These are phyloP conservation scores for Flaveria floridana DNA, from an alignment of 140 eudicot genomes.

Conservation along the genomic window DNA sequence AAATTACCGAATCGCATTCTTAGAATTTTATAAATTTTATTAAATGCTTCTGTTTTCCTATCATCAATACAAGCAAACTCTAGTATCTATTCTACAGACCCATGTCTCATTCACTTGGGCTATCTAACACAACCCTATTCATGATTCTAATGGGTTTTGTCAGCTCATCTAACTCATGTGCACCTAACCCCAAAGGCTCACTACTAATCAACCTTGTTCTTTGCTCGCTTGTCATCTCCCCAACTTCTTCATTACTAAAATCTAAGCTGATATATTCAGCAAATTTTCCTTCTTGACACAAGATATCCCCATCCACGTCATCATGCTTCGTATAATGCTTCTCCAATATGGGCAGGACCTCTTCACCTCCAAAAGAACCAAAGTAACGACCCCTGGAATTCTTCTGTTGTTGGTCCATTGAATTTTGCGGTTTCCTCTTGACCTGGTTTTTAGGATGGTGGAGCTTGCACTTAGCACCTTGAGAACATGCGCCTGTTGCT, in stretches of 20 bases:
- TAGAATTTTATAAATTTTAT: neutral
- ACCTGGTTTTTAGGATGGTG: constrained; percentile 74
- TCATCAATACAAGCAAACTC: constrained; percentile 13
- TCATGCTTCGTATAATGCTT: constrained; percentile 31
- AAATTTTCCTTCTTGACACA: constrained; percentile 44
- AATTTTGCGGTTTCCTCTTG: constrained; percentile 42
- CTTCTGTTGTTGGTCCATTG: constrained; percentile 47
- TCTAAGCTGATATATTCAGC: constrained; percentile 66
- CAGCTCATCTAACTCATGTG: constrained; percentile 41
- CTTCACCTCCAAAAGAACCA: constrained; percentile 40
- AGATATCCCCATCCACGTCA: constrained; percentile 34
- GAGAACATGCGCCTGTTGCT: constrained; percentile 77
- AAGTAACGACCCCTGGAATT: constrained; percentile 74
- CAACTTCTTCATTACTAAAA: constrained; percentile 46
- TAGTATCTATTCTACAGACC: constrained; percentile 20
- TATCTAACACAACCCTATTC: constrained; percentile 32
- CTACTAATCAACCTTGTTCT: constrained; percentile 17
- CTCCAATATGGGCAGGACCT: constrained; percentile 26
- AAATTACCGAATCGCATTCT: neutral
- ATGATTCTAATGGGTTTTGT: constrained; percentile 50
- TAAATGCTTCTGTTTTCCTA: neutral
- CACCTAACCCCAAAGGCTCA: constrained; percentile 23
- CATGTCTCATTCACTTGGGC: constrained; percentile 25
- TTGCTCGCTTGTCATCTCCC: constrained; percentile 27
- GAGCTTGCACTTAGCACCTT: constrained; percentile 83